These are phyloP conservation scores for Zygoascus tannicola DNA, from an alignment of 805 yeast genomes.

Conservation along the genomic window DNA sequence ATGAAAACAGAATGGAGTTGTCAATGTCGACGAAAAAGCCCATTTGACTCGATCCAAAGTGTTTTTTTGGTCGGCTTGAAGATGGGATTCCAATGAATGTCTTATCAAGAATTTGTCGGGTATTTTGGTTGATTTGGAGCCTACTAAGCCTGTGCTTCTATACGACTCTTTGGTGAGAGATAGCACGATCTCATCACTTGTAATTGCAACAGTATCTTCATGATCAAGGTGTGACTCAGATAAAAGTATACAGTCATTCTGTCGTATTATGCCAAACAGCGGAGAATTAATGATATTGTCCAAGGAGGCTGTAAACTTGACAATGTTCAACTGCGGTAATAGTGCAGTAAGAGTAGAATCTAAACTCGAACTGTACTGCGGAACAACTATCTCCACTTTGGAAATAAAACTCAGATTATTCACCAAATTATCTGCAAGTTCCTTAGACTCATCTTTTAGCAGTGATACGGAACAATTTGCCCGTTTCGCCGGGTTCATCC, in stretches of 20 bases:
- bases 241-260: constrained; percentile 1
- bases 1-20: background rate
- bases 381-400: background rate
- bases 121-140: constrained; percentile 19
- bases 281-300: background rate
- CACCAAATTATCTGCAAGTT: background rate
- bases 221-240: constrained; percentile 22
- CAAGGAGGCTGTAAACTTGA: background rate
- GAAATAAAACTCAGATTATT: background rate
- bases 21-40: constrained; percentile 17
- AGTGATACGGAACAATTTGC: too few relatives aligned
- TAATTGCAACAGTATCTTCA: constrained; percentile 26
- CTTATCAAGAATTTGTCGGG: constrained; percentile 8
- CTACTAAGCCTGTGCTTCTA: constrained; percentile 28
- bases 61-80: constrained; percentile 5
- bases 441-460: too few relatives aligned
- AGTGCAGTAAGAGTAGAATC: background rate
- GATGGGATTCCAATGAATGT: constrained; percentile 7
- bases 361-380: too few relatives aligned
- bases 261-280: background rate
- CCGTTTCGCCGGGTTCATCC: too few relatives aligned
- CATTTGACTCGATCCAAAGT: constrained; percentile 16
- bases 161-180: constrained; percentile 27
- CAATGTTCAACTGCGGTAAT: background rate
- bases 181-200: constrained; percentile 22